phyloP scores from a whole-genome alignment of 2,329 filamentous ascomycete species.

The Cadophora sp. region DNA sequence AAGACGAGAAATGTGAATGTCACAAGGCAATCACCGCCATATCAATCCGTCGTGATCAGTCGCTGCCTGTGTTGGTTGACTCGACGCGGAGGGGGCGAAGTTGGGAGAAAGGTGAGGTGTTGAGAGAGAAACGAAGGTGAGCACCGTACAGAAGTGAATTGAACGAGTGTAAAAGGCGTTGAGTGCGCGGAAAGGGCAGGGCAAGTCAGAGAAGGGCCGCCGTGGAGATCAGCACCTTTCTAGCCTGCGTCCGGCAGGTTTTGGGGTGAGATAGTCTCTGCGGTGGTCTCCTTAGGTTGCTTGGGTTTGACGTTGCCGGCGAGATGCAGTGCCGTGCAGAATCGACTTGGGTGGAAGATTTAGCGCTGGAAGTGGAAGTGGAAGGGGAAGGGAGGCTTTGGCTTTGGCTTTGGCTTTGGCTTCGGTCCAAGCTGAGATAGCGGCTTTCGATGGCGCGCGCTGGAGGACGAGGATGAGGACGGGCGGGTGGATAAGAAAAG shows the following conservation, averaged over 20 bases:
- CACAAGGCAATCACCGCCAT: constrained; percentile 34
- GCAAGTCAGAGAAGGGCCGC: not conserved
- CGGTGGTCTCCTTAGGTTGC: no score
- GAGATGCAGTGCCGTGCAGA: not conserved
- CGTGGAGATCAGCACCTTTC: constrained; percentile 16
- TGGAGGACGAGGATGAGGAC: not conserved
- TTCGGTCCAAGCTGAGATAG: not conserved
- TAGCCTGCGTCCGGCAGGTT: constrained; percentile 10
- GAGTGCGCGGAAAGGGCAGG: constrained; percentile 8
- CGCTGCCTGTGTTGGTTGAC: not conserved
- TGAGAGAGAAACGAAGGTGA: constrained; percentile 7
- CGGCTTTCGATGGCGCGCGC: not conserved
- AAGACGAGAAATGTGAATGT: constrained; percentile 24
- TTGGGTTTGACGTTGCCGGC: constrained; percentile 1
- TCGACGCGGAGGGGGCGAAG: not conserved
- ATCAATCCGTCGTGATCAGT: constrained; percentile 13
- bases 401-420: no score
- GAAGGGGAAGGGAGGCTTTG: no score
- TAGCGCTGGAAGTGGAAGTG: not conserved
- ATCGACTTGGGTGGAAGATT: not conserved
- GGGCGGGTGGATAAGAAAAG: not conserved
- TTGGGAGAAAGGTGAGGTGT: constrained; percentile 12
- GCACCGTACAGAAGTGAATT: not conserved
- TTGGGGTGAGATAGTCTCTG: not conserved
- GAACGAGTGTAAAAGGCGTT: not conserved